Base-by-base conservation (phyloP, 306 rosid genomes). In the Castanea crenata region DNA sequence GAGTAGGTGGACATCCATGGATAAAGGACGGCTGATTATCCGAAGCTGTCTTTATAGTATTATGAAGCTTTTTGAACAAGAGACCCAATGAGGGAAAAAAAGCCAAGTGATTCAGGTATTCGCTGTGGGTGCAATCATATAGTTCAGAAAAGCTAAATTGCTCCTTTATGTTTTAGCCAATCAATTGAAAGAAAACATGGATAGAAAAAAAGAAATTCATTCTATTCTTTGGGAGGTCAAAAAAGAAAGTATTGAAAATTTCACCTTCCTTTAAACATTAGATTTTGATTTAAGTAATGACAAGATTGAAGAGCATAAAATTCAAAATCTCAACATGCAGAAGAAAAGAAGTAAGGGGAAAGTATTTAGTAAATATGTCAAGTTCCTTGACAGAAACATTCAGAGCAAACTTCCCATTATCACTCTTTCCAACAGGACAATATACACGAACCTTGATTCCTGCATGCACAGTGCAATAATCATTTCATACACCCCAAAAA, bases 381-480 rank as follows among this genome's bases (percentile, higher is more conserved):
- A 90, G 89, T 13, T 87, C 9, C 84, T 75, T 85, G 61, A 92
- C 79, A 72, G 89, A 91, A 76, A 87, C 44, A 75, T 83, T 75
- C 58, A 92, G 44, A 68, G 94, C 84, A 82, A 85, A 82, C 68
- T 80, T 81, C 76, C 91, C 89, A 32, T 83, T 73, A 55, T 92
- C 85, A 25, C 78, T 78, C 79, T 83, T 87, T 29, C 94, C 94
- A 79, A 84, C 78, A 4, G 87, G 83, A 79, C 97, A 90, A 79
- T 86, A 87, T 59, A 76, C 80, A 29, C 83, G 72, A 78, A 87
- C 91, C 77, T 69, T 77, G 5, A 85, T 76, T 70, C 93, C 93
- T 91, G 89, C 29, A 79, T 23, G 76, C 35, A 19, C 27, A 25
- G 6, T 59, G n/a, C 41, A 81, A 44, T 23, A 7, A 18, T 38